These are phyloP conservation scores for Beauveria rudraprayagi DNA, from an alignment of 2,329 filamentous ascomycete species.

Conservation along the genomic window DNA sequence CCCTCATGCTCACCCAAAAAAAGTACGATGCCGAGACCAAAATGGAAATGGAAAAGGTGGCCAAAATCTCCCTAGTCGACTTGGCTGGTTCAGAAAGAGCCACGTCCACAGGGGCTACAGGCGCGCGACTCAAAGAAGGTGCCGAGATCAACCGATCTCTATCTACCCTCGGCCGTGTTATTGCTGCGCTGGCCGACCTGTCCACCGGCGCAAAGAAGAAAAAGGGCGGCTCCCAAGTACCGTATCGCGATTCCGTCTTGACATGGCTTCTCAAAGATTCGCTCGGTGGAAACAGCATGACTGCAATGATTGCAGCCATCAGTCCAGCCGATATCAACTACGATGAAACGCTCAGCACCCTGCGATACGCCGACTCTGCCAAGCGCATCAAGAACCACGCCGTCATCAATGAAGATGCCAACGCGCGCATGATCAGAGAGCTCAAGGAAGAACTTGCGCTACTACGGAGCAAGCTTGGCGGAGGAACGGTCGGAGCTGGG, in stretches of 20 bases:
- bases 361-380: slow-evolving; percentile 93
- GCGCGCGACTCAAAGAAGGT: slow-evolving; percentile 90
- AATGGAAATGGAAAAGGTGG: slow-evolving; percentile 96
- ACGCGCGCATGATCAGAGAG: slow-evolving; percentile 97
- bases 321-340: slow-evolving; percentile 98
- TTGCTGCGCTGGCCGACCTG: slow-evolving; percentile 86
- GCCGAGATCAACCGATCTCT: slow-evolving; percentile 97
- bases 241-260: slow-evolving; percentile 91
- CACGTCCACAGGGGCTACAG: slow-evolving; percentile 92
- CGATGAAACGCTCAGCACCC: slow-evolving; percentile 90
- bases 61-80: slow-evolving; percentile 96
- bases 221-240: slow-evolving; percentile 64
- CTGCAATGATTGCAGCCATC: slow-evolving; percentile 98
- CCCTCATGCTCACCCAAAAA: slow-evolving; percentile 90
- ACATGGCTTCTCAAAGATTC: slow-evolving; percentile 98
- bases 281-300: slow-evolving; percentile 96
- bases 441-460: slow-evolving; percentile 89
- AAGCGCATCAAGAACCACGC: slow-evolving; percentile 99
- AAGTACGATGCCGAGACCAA: slow-evolving; percentile 84
- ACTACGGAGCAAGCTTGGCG: slow-evolving; percentile 75
- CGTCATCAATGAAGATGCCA: slow-evolving; percentile 97
- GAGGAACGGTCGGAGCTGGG: slow-evolving; percentile 38
- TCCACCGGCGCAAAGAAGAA: slow-evolving; percentile 80
- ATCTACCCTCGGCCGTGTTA: slow-evolving; percentile 93
- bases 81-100: slow-evolving; percentile 95